phyloP scores from a whole-genome alignment of 495 filamentous ascomycete species.

The Hyaloscypha hepaticicola region DNA sequence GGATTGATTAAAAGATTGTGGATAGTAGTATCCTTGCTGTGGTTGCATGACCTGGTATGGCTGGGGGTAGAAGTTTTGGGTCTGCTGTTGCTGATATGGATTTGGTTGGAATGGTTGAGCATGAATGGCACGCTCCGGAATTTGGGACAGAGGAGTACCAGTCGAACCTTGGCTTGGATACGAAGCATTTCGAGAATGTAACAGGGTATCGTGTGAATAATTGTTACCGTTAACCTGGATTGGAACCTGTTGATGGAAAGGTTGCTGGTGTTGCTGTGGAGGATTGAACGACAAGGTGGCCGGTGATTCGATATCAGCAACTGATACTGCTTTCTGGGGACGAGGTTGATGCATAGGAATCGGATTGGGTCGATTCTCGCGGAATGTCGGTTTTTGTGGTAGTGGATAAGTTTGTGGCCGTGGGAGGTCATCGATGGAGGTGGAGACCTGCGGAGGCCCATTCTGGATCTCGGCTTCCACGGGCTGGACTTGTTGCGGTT shows the following conservation, averaged over 20 bases:
- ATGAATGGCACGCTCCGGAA: conserved; percentile 91
- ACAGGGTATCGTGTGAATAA: conserved; percentile 50
- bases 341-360: conserved; percentile 96
- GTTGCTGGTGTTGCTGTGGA: conserved; percentile 67
- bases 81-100: conserved; percentile 44
- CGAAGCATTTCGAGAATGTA: conserved; percentile 69
- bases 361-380: conserved; percentile 70
- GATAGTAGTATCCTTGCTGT: conserved; percentile 52
- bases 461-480: conserved; percentile 26
- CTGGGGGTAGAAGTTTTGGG: conserved; percentile 60
- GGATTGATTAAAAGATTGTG: conserved; percentile 55
- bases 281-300: conserved; percentile 66
- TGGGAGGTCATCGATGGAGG: conserved; percentile 42
- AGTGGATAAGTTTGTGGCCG: conserved; percentile 58
- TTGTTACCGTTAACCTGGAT: conserved; percentile 59
- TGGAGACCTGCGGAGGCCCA: conserved; percentile 26
- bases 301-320: conserved; percentile 91
- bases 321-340: conserved; percentile 90
- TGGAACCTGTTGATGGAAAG: conserved; percentile 90
- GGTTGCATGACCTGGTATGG: conserved; percentile 50
- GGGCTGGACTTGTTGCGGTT: conserved; percentile 24
- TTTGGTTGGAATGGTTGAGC: conserved; percentile 89
- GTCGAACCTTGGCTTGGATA: conserved; percentile 72
- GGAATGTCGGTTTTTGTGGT: conserved; percentile 70
- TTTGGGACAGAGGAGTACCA: conserved; percentile 89